Percentiles rank a stretch among this genome's conserved stretches.
Conservation (phyloP, 1,284 basidiomycete genomes). For the Trametes versicolor region DNA sequence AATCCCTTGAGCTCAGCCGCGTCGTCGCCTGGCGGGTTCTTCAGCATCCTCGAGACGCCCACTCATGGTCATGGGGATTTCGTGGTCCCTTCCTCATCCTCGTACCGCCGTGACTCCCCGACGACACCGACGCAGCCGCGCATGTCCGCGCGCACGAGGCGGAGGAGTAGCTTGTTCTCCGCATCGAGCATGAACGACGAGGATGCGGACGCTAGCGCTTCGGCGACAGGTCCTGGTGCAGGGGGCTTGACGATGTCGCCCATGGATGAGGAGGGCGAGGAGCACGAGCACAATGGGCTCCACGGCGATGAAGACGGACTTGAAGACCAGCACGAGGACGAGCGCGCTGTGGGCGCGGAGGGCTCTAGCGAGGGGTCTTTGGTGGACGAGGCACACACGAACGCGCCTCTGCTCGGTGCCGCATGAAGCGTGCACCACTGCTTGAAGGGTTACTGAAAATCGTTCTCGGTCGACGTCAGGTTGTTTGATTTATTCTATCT, state of each 20-base stretch:
- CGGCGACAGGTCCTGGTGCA: background rate
- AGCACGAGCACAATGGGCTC: background rate
- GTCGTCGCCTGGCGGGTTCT: background rate
- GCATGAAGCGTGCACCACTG: no score
- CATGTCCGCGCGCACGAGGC: conserved; percentile 6
- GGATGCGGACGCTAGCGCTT: background rate
- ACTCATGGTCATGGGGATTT: no score
- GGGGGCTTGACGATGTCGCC: background rate
- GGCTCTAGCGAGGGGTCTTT: background rate
- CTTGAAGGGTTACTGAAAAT: no score
- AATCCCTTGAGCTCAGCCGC: background rate
- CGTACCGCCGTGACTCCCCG: background rate
- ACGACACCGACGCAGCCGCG: background rate
- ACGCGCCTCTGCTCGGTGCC: background rate
- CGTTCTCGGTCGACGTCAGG: no score
- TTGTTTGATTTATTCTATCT: no score
- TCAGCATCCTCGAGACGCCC: background rate
- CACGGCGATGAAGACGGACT: background rate
- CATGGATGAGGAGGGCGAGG: background rate
- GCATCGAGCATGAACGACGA: background rate
- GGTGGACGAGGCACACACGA: background rate
- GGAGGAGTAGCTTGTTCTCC: conserved; percentile 4
- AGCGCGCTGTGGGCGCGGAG: background rate
- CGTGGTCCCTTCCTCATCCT: background rate
- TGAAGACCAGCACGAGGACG: background rate